phyloP scores from a whole-genome alignment of 805 yeast species.

The Myxozyma kluyveri region DNA sequence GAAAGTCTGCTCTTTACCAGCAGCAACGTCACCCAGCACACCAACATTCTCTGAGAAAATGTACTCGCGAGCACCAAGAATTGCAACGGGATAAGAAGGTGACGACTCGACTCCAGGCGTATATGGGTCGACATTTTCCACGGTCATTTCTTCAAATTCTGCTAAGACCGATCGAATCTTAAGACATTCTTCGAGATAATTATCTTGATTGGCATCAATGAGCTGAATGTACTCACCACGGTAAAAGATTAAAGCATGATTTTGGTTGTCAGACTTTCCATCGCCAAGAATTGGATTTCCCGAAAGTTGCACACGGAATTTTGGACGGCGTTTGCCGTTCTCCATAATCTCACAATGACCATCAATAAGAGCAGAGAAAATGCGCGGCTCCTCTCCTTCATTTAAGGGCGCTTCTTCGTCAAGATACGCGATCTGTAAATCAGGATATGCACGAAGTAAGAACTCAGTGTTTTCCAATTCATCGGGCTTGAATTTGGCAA shows the following conservation, averaged over 20 bases:
- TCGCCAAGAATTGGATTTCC: conserved; percentile 96
- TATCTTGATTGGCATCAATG: conserved; percentile 94
- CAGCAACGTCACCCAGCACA: conserved; percentile 91
- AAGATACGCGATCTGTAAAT: conserved; percentile 74
- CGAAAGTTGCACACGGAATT: conserved; percentile 67
- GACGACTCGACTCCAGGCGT: conserved; percentile 54
- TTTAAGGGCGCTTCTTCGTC: conserved; percentile 74
- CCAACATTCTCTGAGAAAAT: conserved; percentile 92
- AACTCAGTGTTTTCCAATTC: conserved; percentile 69
- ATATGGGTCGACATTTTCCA: conserved; percentile 50
- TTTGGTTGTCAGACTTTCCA: conserved; percentile 95
- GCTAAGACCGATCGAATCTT: conserved; percentile 83
- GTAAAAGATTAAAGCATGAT: conserved; percentile 77
- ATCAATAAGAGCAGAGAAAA: conserved; percentile 69
- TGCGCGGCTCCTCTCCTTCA: conserved; percentile 48
- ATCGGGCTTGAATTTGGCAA: conserved; percentile 57
- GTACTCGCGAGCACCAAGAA: conserved; percentile 92
- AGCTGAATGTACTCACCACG: conserved; percentile 95
- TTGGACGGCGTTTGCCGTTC: conserved; percentile 60
- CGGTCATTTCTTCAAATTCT: conserved; percentile 80
- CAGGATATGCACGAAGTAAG: conserved; percentile 71
- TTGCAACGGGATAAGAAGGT: conserved; percentile 66
- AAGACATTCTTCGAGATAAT: conserved; percentile 88
- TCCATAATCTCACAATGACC: conserved; percentile 56
- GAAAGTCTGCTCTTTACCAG: conserved; percentile 95